Base-by-base conservation (phyloP, 1,284 basidiomycete species). In the Malassezia brasiliensis region DNA sequence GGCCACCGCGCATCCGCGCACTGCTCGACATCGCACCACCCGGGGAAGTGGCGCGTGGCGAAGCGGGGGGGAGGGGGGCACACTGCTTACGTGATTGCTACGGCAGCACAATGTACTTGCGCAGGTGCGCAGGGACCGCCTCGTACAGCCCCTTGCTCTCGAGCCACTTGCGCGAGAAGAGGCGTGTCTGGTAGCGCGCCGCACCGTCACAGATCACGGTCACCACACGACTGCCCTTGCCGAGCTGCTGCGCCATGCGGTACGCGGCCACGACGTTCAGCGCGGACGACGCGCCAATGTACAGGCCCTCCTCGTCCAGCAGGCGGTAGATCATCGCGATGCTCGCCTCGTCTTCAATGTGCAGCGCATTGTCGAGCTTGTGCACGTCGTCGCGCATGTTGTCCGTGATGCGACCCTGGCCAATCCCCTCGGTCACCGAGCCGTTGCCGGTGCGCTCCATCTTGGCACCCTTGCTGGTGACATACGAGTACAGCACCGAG, bases 361-460 rank as follows among this genome's bases (percentile, higher is more conserved):
- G 84, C 63, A 96, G 78, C 14, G 90, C 87, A 25, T 89, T 88
- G 52, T 85, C 82, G 35, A 98, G 63, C 45, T 88, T 78, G 31
- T 63, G 37, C 39, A 96, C 79, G 74, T 96, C 87, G 0, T 85
- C 89, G 39, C 79, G 84, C 63, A 98, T 78, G 77, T 99, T 99
- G 68, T 88, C 81, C n/a, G 93, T 99, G 49, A 99, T 82, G 59
- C 93, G 85, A 20, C 93, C 93, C 77, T 99, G 94, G 62, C 94
- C 94, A 66, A 98, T 96, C 44, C 91, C 93, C 81, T 98, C 93
- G 2, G 94, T 98, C 73, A 99, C 96, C 15, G 88, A 91, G 60
- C 90, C 79, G 4, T 90, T 90, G 39, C 79, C 81, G 60, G 90
- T 79, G 67, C 94, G 89, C 31, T 80, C 79, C 62, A 91, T 80